Evolutionary conservation across 306 rosid genomes (phyloP).

Genomic region (Vigna reflexopilosa): DNA sequence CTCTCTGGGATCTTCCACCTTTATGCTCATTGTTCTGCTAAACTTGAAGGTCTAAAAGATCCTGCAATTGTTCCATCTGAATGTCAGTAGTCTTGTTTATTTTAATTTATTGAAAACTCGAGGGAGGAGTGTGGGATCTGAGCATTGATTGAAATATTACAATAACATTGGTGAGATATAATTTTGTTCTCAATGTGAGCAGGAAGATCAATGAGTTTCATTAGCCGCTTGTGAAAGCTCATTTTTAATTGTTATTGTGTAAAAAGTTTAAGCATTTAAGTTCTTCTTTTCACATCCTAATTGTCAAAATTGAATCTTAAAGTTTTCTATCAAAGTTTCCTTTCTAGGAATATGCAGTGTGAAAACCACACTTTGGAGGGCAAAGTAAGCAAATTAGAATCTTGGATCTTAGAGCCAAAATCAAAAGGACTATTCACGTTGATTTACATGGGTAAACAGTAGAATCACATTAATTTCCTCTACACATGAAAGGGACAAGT

Average conservation of each 20-base stretch:
- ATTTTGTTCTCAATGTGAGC: slow-evolving; percentile 31
- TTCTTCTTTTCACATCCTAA: slow-evolving; percentile 1
- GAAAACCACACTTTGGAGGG: slow-evolving; percentile 31
- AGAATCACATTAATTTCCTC: slow-evolving; percentile 14
- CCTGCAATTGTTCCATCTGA: slow-evolving; percentile 19
- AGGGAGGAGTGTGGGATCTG: slow-evolving; percentile 37
- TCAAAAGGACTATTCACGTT: slow-evolving; percentile 25
- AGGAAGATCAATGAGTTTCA: slow-evolving; percentile 42
- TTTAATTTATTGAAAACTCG: slow-evolving; percentile 15
- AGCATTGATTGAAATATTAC: slow-evolving; percentile 41
- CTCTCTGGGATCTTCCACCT: slow-evolving; percentile 94
- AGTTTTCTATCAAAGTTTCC: not conserved
- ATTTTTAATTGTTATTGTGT: slow-evolving; percentile 30
- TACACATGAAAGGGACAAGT: slow-evolving; percentile 39
- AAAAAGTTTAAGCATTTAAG: slow-evolving; percentile 27
- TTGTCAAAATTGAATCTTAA: slow-evolving; percentile 35
- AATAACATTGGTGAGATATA: slow-evolving; percentile 36
- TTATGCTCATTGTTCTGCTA: slow-evolving; percentile 70
- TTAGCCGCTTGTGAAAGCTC: slow-evolving; percentile 28
- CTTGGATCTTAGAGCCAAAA: slow-evolving; percentile 16
- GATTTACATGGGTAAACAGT: slow-evolving; percentile 34
- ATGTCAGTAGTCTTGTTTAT: slow-evolving; percentile 20
- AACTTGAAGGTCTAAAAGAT: slow-evolving; percentile 40
- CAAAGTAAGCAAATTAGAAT: slow-evolving; percentile 31
- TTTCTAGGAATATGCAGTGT: slow-evolving; percentile 1